A percentile compares a stretch with the other conserved stretches of the same genome.
Evolutionary conservation across 1,284 basidiomycete genomes (phyloP).

Genomic region (Butyriboletus appendiculatus): DNA sequence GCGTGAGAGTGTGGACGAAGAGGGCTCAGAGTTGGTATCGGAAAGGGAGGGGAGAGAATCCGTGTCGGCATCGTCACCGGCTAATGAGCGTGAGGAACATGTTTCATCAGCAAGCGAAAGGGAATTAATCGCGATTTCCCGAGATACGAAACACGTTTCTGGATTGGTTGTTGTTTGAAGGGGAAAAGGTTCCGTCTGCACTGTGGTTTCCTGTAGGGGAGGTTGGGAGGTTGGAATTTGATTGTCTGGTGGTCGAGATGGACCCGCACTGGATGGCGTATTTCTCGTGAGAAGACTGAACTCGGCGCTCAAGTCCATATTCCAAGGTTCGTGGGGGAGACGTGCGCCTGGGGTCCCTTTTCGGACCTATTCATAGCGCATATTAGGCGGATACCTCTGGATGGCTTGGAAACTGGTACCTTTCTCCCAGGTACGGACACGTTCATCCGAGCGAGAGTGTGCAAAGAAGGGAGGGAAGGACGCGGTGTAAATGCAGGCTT

Average conservation of each 20-base stretch:
- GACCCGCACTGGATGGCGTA: slow-evolving; percentile 1
- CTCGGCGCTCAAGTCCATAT: slow-evolving; percentile 30
- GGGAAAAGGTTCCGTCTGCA: not conserved
- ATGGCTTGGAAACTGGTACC: slow-evolving; percentile 39
- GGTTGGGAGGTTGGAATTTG: not conserved
- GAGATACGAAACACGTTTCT: slow-evolving; percentile 10
- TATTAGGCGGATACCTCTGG: slow-evolving; percentile 5
- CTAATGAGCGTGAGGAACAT: slow-evolving; percentile 21
- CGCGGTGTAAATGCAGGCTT: slow-evolving; percentile 58
- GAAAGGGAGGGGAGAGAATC: slow-evolving; percentile 38
- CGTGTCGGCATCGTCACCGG: slow-evolving; percentile 30
- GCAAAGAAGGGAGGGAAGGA: slow-evolving; percentile 67
- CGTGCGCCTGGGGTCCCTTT: slow-evolving; percentile 61
- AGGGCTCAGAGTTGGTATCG: slow-evolving; percentile 29
- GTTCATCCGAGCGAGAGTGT: slow-evolving; percentile 58
- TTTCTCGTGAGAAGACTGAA: slow-evolving; percentile 4
- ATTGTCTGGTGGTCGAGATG: slow-evolving; percentile 10
- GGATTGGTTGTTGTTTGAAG: not conserved
- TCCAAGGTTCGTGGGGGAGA: slow-evolving; percentile 63
- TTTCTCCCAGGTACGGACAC: slow-evolving; percentile 50
- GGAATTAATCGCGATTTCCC: slow-evolving; percentile 13
- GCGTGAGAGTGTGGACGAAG: slow-evolving; percentile 34
- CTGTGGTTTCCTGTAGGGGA: not conserved
- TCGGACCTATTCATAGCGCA: slow-evolving; percentile 42
- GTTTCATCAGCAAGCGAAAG: slow-evolving; percentile 23